Conservation (phyloP, 148 eudicot species). For the Simmondsia chinensis region DNA sequence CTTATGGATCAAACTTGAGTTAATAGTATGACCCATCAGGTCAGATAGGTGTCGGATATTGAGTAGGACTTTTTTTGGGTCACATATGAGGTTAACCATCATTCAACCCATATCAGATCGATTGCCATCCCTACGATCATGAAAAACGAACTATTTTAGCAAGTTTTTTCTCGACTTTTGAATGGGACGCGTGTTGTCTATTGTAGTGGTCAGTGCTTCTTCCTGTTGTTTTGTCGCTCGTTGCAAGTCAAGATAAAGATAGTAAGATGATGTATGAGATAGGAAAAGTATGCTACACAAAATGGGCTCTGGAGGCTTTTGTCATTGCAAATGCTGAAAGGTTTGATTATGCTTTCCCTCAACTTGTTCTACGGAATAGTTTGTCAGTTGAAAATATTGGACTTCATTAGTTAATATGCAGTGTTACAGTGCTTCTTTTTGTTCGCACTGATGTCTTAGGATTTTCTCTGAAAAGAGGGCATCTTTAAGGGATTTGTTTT, state of each 20-base stretch:
- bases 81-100: neutral
- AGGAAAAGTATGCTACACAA: conserved; percentile 46
- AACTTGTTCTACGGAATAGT: too few relatives aligned
- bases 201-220: conserved; percentile 89
- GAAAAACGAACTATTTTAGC: too few relatives aligned
- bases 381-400: neutral
- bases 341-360: conserved; percentile 16
- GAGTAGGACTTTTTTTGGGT: neutral
- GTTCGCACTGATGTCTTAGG: too few relatives aligned
- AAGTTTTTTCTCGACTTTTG: too few relatives aligned
- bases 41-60: too few relatives aligned
- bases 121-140: too few relatives aligned
- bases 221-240: conserved; percentile 84
- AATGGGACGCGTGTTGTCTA: neutral
- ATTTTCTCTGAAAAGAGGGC: too few relatives aligned
- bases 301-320: conserved; percentile 92
- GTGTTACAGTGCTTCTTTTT: too few relatives aligned
- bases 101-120: neutral
- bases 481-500: too few relatives aligned
- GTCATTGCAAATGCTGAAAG: conserved; percentile 85
- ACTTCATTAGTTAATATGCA: neutral
- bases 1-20: too few relatives aligned
- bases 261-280: conserved; percentile 27
- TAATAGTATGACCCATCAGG: too few relatives aligned
- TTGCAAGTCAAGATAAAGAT: conserved; percentile 73